Evolutionary conservation across 768 basidiomycete species (phyloP).

Genomic region (Lentinula sp.): DNA sequence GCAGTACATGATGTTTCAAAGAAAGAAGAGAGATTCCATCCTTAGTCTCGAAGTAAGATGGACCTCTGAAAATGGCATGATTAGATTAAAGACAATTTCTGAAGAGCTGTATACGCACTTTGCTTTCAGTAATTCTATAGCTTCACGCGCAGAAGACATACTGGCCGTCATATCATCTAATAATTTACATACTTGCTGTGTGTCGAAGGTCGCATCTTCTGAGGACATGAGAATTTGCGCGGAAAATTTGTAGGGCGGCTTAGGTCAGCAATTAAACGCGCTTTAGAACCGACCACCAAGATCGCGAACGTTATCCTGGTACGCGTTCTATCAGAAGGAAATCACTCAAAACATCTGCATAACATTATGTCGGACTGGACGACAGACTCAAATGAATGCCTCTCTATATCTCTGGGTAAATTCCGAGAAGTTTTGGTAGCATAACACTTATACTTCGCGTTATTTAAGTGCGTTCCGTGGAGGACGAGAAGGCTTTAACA

Average conservation of each 20-base stretch:
- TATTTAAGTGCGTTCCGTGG: slow-evolving; percentile 57
- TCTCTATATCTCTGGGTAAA: slow-evolving; percentile 1
- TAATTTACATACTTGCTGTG: slow-evolving; percentile 2
- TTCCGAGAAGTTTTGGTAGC: background rate
- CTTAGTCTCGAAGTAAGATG: slow-evolving; percentile 38
- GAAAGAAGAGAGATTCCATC: slow-evolving; percentile 91
- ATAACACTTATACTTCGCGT: background rate
- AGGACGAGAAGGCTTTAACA: slow-evolving; percentile 53
- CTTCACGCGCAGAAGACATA: slow-evolving; percentile 3
- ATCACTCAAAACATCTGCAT: background rate
- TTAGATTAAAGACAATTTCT: background rate
- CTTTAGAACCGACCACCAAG: background rate
- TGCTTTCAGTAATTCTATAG: background rate
- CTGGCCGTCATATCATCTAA: slow-evolving; percentile 4
- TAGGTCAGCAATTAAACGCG: background rate
- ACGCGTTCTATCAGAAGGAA: background rate
- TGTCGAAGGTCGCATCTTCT: background rate
- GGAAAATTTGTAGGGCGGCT: background rate
- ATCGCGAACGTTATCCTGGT: background rate
- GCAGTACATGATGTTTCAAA: slow-evolving; percentile 76
- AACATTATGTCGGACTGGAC: slow-evolving; percentile 9
- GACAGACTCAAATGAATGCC: slow-evolving; percentile 9
- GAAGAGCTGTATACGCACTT: background rate
- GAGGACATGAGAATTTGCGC: background rate
- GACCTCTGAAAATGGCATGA: background rate